A percentile compares a stretch with the other conserved stretches of the same genome.
These are phyloP conservation scores for Pilasporangium apinafurcum DNA, from an alignment of 352 stramenopile genomes.

Conservation along the genomic window DNA sequence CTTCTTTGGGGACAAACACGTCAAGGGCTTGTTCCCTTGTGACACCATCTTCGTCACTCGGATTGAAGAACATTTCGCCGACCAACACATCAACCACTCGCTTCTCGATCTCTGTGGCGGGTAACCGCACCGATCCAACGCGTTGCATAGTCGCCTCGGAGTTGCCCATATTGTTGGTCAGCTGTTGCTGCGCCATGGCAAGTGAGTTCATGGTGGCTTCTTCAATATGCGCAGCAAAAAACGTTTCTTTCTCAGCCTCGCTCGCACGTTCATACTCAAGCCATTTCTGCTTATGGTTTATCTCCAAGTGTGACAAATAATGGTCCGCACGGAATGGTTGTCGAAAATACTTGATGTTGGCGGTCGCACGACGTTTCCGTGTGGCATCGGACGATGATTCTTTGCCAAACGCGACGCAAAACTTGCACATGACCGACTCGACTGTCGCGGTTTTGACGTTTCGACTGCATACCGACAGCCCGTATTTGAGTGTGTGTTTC, in stretches of 20 bases:
- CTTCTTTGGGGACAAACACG: slow-evolving; percentile 37
- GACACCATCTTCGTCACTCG: slow-evolving; percentile 28
- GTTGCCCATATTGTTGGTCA: background rate
- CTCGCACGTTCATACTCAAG: slow-evolving; percentile 48
- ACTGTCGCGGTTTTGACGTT: slow-evolving; percentile 40
- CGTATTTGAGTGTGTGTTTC: slow-evolving; percentile 66
- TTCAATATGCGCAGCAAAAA: slow-evolving; percentile 34
- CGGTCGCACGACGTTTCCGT: slow-evolving; percentile 53
- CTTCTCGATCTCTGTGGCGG: slow-evolving; percentile 51
- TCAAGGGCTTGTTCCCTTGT: slow-evolving; percentile 32
- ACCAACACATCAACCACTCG: slow-evolving; percentile 45
- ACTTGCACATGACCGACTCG: slow-evolving; percentile 71
- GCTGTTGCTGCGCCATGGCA: slow-evolving; percentile 14
- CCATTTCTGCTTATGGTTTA: slow-evolving; percentile 66
- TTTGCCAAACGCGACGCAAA: slow-evolving; percentile 67
- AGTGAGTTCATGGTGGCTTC: slow-evolving; percentile 21
- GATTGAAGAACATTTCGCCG: slow-evolving; percentile 43
- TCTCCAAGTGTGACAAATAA: slow-evolving; percentile 61
- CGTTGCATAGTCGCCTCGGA: slow-evolving; percentile 4
- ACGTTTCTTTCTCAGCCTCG: slow-evolving; percentile 45
- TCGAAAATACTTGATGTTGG: slow-evolving; percentile 74
- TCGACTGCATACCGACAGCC: slow-evolving; percentile 53
- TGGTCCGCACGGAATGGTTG: slow-evolving; percentile 62
- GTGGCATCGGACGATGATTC: slow-evolving; percentile 36
- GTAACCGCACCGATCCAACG: slow-evolving; percentile 32